phyloP scores from a whole-genome alignment of 768 basidiomycete genomes.

The Gloeopeniophorella convolvens region DNA sequence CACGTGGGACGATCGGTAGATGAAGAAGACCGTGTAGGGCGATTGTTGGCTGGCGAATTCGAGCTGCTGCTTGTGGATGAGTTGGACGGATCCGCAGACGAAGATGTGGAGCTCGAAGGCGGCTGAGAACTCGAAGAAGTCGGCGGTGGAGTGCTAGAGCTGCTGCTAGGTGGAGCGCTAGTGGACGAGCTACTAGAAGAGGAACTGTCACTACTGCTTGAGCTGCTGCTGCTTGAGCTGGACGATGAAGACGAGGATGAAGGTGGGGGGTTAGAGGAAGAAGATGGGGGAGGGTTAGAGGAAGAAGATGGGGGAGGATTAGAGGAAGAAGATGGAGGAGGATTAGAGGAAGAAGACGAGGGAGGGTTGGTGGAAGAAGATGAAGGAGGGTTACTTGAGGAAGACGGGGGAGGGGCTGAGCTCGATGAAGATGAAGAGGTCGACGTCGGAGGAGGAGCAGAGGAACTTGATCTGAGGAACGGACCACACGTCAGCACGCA shows the following conservation, averaged over 20 bases:
- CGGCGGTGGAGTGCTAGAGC: background rate
- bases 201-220: background rate
- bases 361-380: constrained; percentile 18
- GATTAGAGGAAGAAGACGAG: constrained; percentile 18
- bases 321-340: constrained; percentile 19
- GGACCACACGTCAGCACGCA: too few species aligned
- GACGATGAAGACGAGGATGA: constrained; percentile 7
- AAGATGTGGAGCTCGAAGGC: background rate
- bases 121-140: background rate
- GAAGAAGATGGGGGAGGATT: constrained; percentile 5
- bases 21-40: background rate
- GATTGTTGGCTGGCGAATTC: background rate
- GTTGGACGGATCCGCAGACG: background rate
- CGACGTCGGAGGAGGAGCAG: constrained; percentile 9
- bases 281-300: background rate
- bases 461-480: too few species aligned
- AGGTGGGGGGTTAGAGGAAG: constrained; percentile 11
- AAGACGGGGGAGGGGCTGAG: constrained; percentile 6
- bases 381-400: constrained; percentile 16
- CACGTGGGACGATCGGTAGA: constrained; percentile 17
- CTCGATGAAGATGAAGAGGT: constrained; percentile 7
- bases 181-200: background rate
- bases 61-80: background rate
- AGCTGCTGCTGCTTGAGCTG: background rate
- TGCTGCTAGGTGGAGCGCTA: background rate